Evolutionary conservation across 768 basidiomycete genomes (phyloP).

Genomic region (Auricularia sp.): DNA sequence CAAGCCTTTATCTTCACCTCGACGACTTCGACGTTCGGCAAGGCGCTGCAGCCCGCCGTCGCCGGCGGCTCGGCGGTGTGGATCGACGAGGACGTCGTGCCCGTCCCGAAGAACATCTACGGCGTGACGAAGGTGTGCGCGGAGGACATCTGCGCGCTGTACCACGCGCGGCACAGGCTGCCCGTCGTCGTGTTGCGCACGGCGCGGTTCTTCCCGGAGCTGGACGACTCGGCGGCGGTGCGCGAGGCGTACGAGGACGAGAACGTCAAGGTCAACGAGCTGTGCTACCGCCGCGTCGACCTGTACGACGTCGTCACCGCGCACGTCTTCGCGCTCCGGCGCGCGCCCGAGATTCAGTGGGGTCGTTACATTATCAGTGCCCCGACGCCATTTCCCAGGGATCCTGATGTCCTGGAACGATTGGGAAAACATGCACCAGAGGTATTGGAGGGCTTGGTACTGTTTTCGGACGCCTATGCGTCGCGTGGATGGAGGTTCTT

Average conservation of each 20-base stretch:
- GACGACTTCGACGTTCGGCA: background rate
- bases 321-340: background rate
- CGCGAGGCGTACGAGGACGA: background rate
- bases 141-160: background rate
- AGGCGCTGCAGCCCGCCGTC: background rate
- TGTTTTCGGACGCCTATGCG: background rate
- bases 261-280: background rate
- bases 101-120: constrained; percentile 1
- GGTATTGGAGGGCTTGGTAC: background rate
- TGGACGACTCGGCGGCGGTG: background rate
- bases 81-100: background rate
- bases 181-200: background rate
- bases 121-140: background rate
- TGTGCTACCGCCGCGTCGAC: background rate
- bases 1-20: background rate
- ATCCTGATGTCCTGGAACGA: background rate
- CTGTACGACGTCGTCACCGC: background rate
- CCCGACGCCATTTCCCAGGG: background rate
- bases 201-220: background rate
- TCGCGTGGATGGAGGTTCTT: background rate
- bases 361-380: background rate
- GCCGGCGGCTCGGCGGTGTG: background rate
- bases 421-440: background rate
- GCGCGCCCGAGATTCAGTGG: background rate
- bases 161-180: background rate